phyloP scores from a whole-genome alignment of 345 rosid genomes.

The Eucalyptus albens region DNA sequence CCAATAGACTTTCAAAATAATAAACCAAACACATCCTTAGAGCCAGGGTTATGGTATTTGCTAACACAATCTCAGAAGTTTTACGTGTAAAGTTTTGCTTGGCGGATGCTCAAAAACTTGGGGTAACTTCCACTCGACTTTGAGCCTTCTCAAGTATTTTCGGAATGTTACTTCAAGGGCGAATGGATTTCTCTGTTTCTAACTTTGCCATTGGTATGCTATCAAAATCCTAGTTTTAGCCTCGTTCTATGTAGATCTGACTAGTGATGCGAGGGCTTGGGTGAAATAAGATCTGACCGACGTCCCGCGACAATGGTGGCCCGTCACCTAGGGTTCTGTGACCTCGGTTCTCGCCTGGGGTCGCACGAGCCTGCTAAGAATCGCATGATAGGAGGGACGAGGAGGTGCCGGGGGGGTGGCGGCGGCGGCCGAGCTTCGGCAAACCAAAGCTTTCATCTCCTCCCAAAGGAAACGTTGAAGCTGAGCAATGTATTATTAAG shows the following conservation, averaged over 20 bases:
- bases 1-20: no score
- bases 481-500: not conserved
- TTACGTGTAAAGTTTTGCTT: not conserved
- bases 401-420: not conserved
- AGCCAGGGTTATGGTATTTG: not conserved
- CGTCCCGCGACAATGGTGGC: not conserved
- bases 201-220: not conserved
- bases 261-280: not conserved
- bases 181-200: not conserved
- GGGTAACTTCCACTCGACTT: not conserved
- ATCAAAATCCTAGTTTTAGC: not conserved
- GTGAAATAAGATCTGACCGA: not conserved
- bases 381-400: not conserved
- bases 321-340: not conserved
- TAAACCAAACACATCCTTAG: not conserved
- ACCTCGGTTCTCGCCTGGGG: not conserved
- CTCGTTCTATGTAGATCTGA: not conserved
- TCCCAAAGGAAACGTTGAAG: not conserved
- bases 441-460: not conserved
- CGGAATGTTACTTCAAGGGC: not conserved
- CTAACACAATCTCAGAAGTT: not conserved
- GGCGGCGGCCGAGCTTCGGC: not conserved
- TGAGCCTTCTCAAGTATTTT: not conserved
- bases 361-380: not conserved
- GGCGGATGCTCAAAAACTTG: not conserved